Evolutionary conservation across 1,139 yeast genomes (phyloP).

Genomic region (Chernovozyma sophiae-reginae): DNA sequence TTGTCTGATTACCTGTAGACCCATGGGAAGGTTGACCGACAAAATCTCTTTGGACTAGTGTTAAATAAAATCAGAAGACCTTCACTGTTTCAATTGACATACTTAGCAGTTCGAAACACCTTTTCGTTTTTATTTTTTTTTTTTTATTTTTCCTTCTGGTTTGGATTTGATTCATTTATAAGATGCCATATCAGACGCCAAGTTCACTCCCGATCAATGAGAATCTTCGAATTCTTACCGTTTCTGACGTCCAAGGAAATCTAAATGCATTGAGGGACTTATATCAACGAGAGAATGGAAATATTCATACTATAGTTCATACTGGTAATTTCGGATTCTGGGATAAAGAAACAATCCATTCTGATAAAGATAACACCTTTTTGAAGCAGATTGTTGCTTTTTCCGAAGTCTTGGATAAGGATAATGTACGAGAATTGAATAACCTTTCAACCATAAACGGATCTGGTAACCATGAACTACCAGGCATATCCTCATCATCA

Average conservation of each 20-base stretch:
- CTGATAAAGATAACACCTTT: conserved; percentile 50
- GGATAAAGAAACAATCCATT: conserved; percentile 51
- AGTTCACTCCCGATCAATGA: neutral
- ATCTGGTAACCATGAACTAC: conserved; percentile 3
- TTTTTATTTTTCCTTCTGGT: too few relatives aligned
- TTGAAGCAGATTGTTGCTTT: conserved; percentile 66
- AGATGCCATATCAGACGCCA: neutral
- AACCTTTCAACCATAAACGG: conserved; percentile 42
- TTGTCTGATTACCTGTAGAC: too few relatives aligned
- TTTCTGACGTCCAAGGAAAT: conserved; percentile 36
- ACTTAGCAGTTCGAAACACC: too few relatives aligned
- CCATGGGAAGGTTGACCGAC: too few relatives aligned
- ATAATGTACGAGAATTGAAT: conserved; percentile 43
- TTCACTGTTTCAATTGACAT: too few relatives aligned
- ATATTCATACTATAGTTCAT: conserved; percentile 48
- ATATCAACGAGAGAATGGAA: conserved; percentile 14
- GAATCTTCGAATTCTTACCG: conserved; percentile 18
- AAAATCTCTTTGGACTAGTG: too few relatives aligned
- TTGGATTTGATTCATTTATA: too few relatives aligned
- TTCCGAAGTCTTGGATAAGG: conserved; percentile 53
- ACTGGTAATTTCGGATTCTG: conserved; percentile 82
- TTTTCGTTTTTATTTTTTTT: too few relatives aligned
- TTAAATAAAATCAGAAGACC: too few relatives aligned
- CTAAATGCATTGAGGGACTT: conserved; percentile 18
- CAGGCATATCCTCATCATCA: neutral